phyloP scores from a whole-genome alignment of 257 asterid species.

The Cinchona pubescens region DNA sequence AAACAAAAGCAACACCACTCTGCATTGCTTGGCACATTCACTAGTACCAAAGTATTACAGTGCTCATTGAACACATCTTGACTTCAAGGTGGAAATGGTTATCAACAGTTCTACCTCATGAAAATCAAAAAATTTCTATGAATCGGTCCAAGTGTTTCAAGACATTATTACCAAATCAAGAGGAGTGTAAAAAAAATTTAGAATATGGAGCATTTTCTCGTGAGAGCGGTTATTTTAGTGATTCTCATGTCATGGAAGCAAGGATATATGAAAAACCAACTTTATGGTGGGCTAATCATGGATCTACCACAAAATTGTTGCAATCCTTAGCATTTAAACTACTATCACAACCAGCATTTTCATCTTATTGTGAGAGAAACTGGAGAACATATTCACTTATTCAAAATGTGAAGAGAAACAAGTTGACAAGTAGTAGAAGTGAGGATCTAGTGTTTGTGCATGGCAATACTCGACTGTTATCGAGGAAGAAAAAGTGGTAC shows the following conservation, averaged over 20 bases:
- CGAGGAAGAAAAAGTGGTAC: background rate
- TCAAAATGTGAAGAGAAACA: too few species aligned
- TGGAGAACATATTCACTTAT: slow-evolving; percentile 11
- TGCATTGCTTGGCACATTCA: slow-evolving; percentile 15
- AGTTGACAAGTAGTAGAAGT: background rate
- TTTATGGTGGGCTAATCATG: too few species aligned
- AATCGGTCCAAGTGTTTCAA: background rate
- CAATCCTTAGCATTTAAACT: too few species aligned
- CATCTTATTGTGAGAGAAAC: slow-evolving; percentile 10
- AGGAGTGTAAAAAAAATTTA: background rate
- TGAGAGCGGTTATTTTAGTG: background rate
- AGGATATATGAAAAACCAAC: background rate
- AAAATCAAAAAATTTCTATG: background rate
- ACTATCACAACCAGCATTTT: background rate
- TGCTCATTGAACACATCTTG: too few species aligned
- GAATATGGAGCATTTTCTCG: background rate
- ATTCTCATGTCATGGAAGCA: background rate
- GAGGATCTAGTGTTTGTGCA: slow-evolving; percentile 3
- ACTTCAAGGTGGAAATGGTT: background rate
- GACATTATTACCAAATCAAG: background rate
- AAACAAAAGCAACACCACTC: slow-evolving; percentile 8
- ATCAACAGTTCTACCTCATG: background rate
- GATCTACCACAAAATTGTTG: too few species aligned
- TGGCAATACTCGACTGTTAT: background rate
- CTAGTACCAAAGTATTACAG: slow-evolving; percentile 1